Evolutionary conservation across 495 filamentous ascomycete species (phyloP).

Genomic region (Penicillium steckii): DNA sequence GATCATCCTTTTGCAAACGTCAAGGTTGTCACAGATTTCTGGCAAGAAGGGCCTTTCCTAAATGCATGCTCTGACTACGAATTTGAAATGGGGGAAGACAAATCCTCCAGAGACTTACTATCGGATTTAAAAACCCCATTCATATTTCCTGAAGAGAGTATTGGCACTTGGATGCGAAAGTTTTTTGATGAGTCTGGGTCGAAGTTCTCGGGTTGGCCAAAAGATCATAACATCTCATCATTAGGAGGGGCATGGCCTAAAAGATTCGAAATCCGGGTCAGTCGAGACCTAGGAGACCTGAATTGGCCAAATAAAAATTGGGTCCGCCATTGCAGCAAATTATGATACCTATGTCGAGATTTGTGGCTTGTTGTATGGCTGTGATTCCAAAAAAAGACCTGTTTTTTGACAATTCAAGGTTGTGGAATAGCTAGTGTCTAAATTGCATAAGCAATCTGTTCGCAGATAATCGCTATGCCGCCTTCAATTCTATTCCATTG

Average conservation of each 20-base stretch:
- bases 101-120: not conserved
- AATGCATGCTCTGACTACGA: not conserved
- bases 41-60: not conserved
- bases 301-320: not conserved
- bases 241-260: not conserved
- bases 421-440: too few relatives aligned
- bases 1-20: not conserved
- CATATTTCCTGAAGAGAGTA: not conserved
- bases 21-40: not conserved
- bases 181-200: not conserved
- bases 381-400: too few relatives aligned
- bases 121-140: not conserved
- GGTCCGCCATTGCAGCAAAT: not conserved
- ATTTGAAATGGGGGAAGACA: not conserved
- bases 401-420: too few relatives aligned
- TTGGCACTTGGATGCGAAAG: not conserved
- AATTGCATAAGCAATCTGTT: too few relatives aligned
- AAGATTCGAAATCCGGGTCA: not conserved
- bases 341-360: not conserved
- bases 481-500: too few relatives aligned
- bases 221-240: not conserved
- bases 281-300: not conserved
- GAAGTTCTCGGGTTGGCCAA: not conserved
- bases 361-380: too few relatives aligned
- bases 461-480: too few relatives aligned